Evolutionary conservation across 2,329 filamentous ascomycete genomes (phyloP).

Genomic region (Cryoendolithus antarcticus): DNA sequence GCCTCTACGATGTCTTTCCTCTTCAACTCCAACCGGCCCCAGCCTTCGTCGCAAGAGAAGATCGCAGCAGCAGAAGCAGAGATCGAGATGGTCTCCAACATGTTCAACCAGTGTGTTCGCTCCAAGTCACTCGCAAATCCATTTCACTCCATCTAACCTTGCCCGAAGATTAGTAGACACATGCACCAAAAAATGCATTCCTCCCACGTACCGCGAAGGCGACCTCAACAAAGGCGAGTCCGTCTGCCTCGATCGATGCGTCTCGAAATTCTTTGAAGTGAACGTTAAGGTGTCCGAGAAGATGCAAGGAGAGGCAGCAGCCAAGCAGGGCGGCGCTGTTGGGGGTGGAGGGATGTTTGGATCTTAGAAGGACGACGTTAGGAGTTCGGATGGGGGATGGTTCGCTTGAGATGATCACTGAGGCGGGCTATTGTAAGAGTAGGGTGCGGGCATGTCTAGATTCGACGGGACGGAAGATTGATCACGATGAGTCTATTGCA

Average conservation of each 20-base stretch:
- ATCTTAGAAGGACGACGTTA: constrained; percentile 3
- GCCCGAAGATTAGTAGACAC: constrained; percentile 54
- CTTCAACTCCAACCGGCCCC: constrained; percentile 57
- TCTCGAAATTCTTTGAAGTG: constrained; percentile 96
- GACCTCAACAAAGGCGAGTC: constrained; percentile 98
- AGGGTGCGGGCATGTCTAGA: no score
- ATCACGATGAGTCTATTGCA: no score
- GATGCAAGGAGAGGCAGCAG: constrained; percentile 76
- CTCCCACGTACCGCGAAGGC: constrained; percentile 80
- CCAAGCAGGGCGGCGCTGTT: constrained; percentile 41
- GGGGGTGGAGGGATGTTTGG: constrained; percentile 30
- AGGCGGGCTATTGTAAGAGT: no score
- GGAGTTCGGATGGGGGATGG: no score
- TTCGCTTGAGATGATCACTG: no score
- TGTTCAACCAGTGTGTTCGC: constrained; percentile 77
- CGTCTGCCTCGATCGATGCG: constrained; percentile 95
- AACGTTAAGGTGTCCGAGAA: constrained; percentile 96
- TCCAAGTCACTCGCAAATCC: neutral
- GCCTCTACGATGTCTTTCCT: constrained; percentile 55
- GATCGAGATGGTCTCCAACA: constrained; percentile 94
- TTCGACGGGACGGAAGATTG: no score
- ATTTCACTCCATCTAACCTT: constrained; percentile 4
- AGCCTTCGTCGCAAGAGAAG: constrained; percentile 92
- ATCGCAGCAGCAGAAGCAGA: constrained; percentile 92
- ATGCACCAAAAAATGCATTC: constrained; percentile 90